A percentile compares a stretch with the other conserved stretches of the same genome.
These are phyloP conservation scores for Kodamaea fungicola DNA, from an alignment of 1,139 yeast genomes.

Conservation along the genomic window DNA sequence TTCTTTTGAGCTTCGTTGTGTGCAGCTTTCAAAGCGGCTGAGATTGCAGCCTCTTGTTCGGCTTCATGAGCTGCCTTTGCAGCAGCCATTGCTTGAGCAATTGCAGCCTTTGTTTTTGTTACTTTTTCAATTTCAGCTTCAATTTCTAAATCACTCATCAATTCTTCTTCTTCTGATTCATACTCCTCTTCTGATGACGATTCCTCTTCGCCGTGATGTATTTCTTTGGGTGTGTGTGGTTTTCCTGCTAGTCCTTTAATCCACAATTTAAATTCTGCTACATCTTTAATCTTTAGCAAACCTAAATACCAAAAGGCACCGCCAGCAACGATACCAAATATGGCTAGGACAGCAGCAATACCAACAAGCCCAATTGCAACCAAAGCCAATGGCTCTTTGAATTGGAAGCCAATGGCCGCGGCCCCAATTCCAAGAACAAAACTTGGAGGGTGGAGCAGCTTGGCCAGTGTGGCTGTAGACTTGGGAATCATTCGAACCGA, in stretches of 20 bases:
- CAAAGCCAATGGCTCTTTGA: slow-evolving; percentile 7
- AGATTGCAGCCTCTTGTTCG: neutral
- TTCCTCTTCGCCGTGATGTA: slow-evolving; percentile 4
- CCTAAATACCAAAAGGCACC: slow-evolving; percentile 32
- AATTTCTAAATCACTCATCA: neutral
- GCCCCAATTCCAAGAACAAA: slow-evolving; percentile 28
- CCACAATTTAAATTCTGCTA: slow-evolving; percentile 10
- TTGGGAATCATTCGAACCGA: neutral
- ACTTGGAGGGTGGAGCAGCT: slow-evolving; percentile 29
- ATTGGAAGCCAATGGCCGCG: slow-evolving; percentile 18
- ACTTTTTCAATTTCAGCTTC: slow-evolving; percentile 1
- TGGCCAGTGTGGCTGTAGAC: slow-evolving; percentile 1
- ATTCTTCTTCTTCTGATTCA: slow-evolving; percentile 4
- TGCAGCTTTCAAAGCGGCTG: slow-evolving; percentile 3
- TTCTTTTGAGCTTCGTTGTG: neutral
- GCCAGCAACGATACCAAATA: slow-evolving; percentile 27
- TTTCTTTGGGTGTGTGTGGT: neutral
- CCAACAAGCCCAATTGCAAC: slow-evolving; percentile 4
- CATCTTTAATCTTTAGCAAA: slow-evolving; percentile 22
- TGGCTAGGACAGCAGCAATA: slow-evolving; percentile 6
- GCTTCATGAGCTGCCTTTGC: slow-evolving; percentile 2
- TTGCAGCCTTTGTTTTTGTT: slow-evolving; percentile 1
- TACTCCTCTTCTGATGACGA: neutral
- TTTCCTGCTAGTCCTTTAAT: neutral
- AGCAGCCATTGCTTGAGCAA: slow-evolving; percentile 7